A percentile compares a stretch with the other conserved stretches of the same genome.
These are phyloP conservation scores for Saccharomycopsis amapae DNA, from an alignment of 805 yeast genomes.

Conservation along the genomic window DNA sequence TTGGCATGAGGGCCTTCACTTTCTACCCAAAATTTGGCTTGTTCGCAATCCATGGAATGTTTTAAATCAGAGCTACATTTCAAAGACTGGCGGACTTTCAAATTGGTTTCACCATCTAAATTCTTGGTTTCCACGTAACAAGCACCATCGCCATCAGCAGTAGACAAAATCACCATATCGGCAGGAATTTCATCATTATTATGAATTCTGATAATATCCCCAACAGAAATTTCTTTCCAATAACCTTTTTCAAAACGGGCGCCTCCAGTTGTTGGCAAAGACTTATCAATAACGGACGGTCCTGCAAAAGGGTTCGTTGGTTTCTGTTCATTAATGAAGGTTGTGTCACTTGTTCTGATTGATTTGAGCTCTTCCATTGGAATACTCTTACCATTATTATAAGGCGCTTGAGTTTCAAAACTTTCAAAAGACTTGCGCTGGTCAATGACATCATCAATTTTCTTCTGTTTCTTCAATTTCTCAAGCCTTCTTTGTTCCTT, in stretches of 20 bases:
- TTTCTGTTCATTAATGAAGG: constrained; percentile 25
- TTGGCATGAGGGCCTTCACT: constrained; percentile 82
- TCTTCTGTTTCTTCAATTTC: constrained; percentile 27
- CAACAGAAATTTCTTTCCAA: constrained; percentile 55
- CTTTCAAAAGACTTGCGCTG: constrained; percentile 35
- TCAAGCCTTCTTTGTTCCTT: constrained; percentile 24
- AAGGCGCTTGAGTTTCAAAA: constrained; percentile 25
- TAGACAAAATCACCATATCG: constrained; percentile 54
- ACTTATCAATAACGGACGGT: constrained; percentile 22
- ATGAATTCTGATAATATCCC: constrained; percentile 63
- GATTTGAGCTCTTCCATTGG: constrained; percentile 26
- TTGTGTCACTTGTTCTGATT: constrained; percentile 24
- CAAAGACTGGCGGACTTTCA: constrained; percentile 69
- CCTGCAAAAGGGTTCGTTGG: constrained; percentile 24
- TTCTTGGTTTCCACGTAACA: constrained; percentile 78
- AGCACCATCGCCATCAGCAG: constrained; percentile 61
- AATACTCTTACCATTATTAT: constrained; percentile 22
- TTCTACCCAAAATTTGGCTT: constrained; percentile 59
- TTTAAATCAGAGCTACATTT: constrained; percentile 48
- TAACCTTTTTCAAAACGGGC: constrained; percentile 22
- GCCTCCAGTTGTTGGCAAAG: constrained; percentile 39
- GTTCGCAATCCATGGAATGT: constrained; percentile 41
- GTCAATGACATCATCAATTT: constrained; percentile 21
- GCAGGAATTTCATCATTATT: constrained; percentile 79
- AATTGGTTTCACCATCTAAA: constrained; percentile 73